Evolutionary conservation across 768 basidiomycete genomes (phyloP), one percentile per base, ranked within the genome.

Genomic region (Megacollybia marginata): DNA sequence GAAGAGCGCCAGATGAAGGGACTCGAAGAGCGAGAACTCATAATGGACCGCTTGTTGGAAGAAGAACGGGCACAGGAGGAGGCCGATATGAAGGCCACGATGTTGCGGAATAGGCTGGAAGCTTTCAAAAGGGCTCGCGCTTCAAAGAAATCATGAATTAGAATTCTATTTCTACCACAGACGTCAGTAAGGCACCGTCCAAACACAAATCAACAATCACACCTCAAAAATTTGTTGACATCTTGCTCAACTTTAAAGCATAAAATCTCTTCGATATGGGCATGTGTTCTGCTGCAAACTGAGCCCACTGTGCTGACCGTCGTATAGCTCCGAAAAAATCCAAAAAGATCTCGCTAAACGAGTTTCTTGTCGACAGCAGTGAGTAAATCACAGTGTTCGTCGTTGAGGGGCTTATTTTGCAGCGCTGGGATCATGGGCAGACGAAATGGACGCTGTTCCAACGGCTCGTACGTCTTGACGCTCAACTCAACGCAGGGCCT

Each of bases 361-460:
- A 88, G 71, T 98, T 97, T 72, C 79, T 98, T 54, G 90, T 83
- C 42, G 92, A 96, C 68, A 76, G 65, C 58, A 64, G 95, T 95
- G 58, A 64, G 91, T 71, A 18, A 18, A 4, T 13, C 38, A 15
- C 8, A 28, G 2, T 28, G 23, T 28, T 2, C 4, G 23, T 28
- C 23, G 23, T 28, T 28, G 23, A 28, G 23, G 23, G 23, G 23
- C 23, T 28, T 28, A 44, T 53, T 48, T 60, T 45, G 56, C 52
- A 92, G 91, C 83, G 48, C 70, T 89, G 47, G 95, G 92, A 60
- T 94, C 91, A 62, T 99, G 96, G 96, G 96, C 96, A 7, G 96
- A 98, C 65, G 96, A 98, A 69, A 93, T 97, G 91, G 94, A 96
- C 56, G 59, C 77, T 31, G 78, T 98, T 54, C 95, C 95, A 23